A percentile compares a stretch with the other conserved stretches of the same genome.
Conservation (phyloP, 176 grass and related monocot species). For the Oryza glumipatula region DNA sequence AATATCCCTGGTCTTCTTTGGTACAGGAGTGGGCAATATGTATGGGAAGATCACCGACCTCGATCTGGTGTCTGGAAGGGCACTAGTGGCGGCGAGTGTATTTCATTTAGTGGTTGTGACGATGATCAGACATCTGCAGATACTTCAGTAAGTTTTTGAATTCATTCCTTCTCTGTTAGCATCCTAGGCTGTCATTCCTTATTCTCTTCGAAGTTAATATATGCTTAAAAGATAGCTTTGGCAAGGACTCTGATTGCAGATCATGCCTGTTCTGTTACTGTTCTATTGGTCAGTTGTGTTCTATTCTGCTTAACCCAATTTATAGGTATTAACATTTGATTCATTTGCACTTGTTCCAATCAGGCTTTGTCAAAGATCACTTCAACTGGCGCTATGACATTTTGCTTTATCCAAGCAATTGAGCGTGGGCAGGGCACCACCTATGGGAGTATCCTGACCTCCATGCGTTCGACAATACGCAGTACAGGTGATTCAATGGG, state of each 20-base stretch:
- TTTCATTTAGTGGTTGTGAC: constrained; percentile 97
- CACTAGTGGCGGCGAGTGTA: constrained; percentile 88
- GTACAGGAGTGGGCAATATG: constrained; percentile 78
- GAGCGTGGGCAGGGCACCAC: constrained; percentile 71
- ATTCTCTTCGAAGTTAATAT: neutral
- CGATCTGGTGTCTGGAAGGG: constrained; percentile 96
- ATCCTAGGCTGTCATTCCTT: neutral
- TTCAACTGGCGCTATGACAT: constrained; percentile 98
- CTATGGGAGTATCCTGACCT: constrained; percentile 87
- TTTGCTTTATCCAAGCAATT: constrained; percentile 98
- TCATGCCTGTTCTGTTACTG: neutral
- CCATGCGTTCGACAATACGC: constrained; percentile 82
- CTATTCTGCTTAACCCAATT: constrained; percentile 1
- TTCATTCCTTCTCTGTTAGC: constrained; percentile 20
- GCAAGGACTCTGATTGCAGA: neutral
- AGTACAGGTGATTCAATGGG: constrained; percentile 58
- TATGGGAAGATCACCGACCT: constrained; percentile 95
- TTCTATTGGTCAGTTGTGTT: constrained; percentile 7
- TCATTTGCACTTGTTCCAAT: constrained; percentile 30
- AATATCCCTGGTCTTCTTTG: constrained; percentile 31
- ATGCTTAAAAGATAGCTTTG: neutral
- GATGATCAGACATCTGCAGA: constrained; percentile 96
- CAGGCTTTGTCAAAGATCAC: constrained; percentile 93
- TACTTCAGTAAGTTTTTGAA: constrained; percentile 78
- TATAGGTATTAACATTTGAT: constrained; percentile 16